Conservation (phyloP, 202 grass and related monocot species). For the Carex arenaria region DNA sequence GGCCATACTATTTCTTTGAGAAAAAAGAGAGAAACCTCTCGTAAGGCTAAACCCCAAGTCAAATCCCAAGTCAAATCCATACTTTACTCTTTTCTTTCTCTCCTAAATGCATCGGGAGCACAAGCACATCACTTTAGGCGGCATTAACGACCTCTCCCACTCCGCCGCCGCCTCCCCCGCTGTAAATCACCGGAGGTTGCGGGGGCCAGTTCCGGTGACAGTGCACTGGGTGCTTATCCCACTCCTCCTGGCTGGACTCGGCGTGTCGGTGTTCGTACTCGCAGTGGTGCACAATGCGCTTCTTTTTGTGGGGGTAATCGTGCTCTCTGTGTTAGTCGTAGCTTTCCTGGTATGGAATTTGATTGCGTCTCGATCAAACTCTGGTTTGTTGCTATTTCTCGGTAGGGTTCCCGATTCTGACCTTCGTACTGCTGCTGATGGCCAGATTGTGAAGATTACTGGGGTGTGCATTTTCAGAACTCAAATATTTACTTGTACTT, state of each 20-base stretch:
- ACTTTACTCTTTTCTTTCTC: neutral
- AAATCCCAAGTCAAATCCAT: slow-evolving; percentile 41
- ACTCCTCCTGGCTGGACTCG: slow-evolving; percentile 65
- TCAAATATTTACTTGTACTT: neutral
- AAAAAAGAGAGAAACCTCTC: neutral
- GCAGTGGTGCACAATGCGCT: slow-evolving; percentile 62
- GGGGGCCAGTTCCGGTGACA: slow-evolving; percentile 39
- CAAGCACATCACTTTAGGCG: slow-evolving; percentile 24
- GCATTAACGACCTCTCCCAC: neutral
- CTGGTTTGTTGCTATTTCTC: slow-evolving; percentile 48
- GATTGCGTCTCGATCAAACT: slow-evolving; percentile 37
- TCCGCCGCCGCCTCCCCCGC: slow-evolving; percentile 19
- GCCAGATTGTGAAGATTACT: slow-evolving; percentile 87
- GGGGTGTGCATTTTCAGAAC: slow-evolving; percentile 40
- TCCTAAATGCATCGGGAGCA: slow-evolving; percentile 10
- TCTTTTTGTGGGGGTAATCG: slow-evolving; percentile 46
- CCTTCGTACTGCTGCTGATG: slow-evolving; percentile 60
- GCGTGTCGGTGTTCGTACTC: slow-evolving; percentile 61
- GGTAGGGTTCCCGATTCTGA: slow-evolving; percentile 47
- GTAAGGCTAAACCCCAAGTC: slow-evolving; percentile 49
- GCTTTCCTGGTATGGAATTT: slow-evolving; percentile 82
- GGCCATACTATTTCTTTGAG: fast-evolving
- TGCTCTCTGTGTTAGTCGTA: slow-evolving; percentile 41
- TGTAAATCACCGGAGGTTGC: neutral
- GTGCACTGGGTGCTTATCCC: slow-evolving; percentile 43